Conservation (phyloP, 768 basidiomycete genomes). For the Chiua virens region DNA sequence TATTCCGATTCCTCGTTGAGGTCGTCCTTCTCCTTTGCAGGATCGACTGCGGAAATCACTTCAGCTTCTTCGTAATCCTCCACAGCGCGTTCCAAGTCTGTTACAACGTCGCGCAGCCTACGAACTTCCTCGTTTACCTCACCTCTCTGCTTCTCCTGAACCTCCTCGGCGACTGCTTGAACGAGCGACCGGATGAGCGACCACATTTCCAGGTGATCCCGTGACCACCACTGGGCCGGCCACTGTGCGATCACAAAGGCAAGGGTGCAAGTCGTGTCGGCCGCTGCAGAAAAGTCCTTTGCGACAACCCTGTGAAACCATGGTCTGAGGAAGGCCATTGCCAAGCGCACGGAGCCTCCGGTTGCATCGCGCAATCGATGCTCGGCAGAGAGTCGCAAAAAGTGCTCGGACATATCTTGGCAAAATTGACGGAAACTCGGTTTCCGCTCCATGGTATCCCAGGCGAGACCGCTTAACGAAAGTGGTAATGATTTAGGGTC, state of each 20-base stretch:
- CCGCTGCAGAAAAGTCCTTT: conserved; percentile 39
- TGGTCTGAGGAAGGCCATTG: conserved; percentile 63
- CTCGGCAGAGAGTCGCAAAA: conserved; percentile 54
- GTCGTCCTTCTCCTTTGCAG: conserved; percentile 16
- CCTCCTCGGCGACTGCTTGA: conserved; percentile 63
- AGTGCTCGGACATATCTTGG: conserved; percentile 63
- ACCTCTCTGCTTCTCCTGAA: conserved; percentile 48
- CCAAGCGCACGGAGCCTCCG: conserved; percentile 63
- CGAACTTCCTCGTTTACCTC: conserved; percentile 46
- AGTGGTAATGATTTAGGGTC: conserved; percentile 28
- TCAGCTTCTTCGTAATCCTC: conserved; percentile 39
- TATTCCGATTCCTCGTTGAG: conserved; percentile 3
- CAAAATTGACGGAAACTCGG: conserved; percentile 70
- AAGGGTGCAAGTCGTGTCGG: conserved; percentile 40
- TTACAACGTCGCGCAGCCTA: conserved; percentile 50
- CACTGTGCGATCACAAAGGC: conserved; percentile 57
- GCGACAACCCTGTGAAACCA: conserved; percentile 61
- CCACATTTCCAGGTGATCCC: conserved; percentile 62
- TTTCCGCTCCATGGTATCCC: conserved; percentile 63
- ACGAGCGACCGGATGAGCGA: conserved; percentile 59
- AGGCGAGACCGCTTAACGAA: conserved; percentile 40
- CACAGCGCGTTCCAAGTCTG: conserved; percentile 47
- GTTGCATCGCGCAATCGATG: conserved; percentile 65
- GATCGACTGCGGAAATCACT: conserved; percentile 22
- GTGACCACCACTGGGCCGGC: conserved; percentile 69